Conservation (phyloP, 1,284 basidiomycete genomes). For the Ceratobasidium sp. region DNA sequence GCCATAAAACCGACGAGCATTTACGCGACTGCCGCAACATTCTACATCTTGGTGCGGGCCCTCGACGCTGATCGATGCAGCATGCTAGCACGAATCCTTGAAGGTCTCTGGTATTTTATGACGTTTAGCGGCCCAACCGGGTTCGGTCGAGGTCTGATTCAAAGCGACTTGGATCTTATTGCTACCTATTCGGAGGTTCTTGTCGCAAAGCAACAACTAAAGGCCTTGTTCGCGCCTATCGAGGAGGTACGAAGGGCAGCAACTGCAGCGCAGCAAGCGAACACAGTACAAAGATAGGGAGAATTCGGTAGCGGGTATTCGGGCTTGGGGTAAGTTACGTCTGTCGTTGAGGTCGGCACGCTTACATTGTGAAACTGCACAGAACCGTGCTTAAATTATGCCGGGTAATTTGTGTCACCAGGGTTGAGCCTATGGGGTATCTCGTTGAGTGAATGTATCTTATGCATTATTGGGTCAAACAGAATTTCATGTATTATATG, state of each 20-base stretch:
- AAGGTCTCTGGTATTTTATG: conserved; percentile 43
- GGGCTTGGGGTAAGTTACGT: neutral
- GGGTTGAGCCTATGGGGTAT: no score
- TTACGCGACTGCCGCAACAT: conserved; percentile 54
- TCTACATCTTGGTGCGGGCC: conserved; percentile 51
- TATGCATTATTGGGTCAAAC: no score
- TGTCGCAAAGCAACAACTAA: conserved; percentile 5
- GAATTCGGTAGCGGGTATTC: no score
- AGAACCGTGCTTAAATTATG: no score
- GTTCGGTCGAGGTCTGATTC: conserved; percentile 23
- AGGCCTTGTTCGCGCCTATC: conserved; percentile 24
- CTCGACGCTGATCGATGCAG: conserved; percentile 8
- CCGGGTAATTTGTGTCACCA: no score
- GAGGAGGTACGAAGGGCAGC: conserved; percentile 36
- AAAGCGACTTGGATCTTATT: conserved; percentile 36
- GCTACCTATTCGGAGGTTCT: conserved; percentile 27
- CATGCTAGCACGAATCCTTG: conserved; percentile 19
- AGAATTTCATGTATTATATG: no score
- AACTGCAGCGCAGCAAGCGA: neutral
- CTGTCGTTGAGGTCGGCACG: no score
- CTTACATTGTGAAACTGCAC: no score
- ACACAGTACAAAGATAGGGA: no score
- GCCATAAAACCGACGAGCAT: conserved; percentile 55
- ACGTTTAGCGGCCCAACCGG: conserved; percentile 30
- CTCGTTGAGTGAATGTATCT: no score